Evolutionary conservation across 441 rosid species (phyloP), one percentile per base, ranked within the genome.

Genomic region (Breynia disticha): DNA sequence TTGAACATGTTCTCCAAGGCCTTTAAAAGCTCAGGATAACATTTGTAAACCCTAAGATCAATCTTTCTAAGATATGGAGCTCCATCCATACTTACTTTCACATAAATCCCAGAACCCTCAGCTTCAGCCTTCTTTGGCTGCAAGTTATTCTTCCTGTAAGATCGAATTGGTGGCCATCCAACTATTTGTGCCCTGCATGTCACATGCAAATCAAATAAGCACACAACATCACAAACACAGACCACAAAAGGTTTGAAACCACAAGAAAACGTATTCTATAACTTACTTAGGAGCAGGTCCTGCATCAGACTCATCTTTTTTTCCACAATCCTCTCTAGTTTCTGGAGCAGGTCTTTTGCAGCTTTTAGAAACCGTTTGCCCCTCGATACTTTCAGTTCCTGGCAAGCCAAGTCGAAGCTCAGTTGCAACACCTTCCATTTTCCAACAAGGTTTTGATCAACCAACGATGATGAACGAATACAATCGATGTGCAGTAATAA

Each of bases 71-170:
- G 85, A 46, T 84, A 89, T 20, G 97, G 95, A 7, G 97, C 94
- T 46, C 95, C 95, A 44, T 86, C 97, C 84, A 89, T 77, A 70
- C 95, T 83, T 21, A 88, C 95, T 76, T 88, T 89, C 70, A 89
- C 79, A 19, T 69, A 84, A 32, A 80, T 80, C 62, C 81, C 86
- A 43, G 59, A 50, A 7, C 64, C 65, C 59, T 80, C 89, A 13
- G 73, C 19, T 55, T 79, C 86, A 2, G 45, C 64, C 50, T 81
- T 77, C 79, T 74, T 81, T 1, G 65, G 57, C 46, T 76, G 88
- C 59, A 80, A 32, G 68, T 19, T 80, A 44, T 72, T 86, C 61
- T 89, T 86, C 53, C 94, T 66, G 66, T 79, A 77, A 8, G 95
- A 84, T 64, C 84, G 60, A 43, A 89, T 63, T 1, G 97, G 95